Base-by-base conservation (phyloP, 805 yeast genomes). In the Torulaspora microellipsoides region DNA sequence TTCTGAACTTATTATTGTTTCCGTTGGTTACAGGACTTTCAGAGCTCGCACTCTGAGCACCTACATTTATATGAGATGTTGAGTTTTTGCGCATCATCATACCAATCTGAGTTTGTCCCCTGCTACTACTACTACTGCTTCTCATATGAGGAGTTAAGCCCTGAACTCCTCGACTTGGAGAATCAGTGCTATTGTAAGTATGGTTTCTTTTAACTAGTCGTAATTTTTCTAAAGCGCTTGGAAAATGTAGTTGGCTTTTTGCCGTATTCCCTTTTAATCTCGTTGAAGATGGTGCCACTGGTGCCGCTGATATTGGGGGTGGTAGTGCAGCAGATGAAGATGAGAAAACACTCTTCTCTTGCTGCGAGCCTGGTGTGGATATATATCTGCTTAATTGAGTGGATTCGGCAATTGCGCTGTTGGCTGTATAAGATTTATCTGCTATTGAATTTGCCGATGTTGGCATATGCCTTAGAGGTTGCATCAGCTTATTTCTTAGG, bases 211-310 rank as follows among this genome's bases (percentile, higher is more conserved):
- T 60, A 4, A 46, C 45, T 4, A 59, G 49, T 37, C 52, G 48
- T 27, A 60, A 39, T 34, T 52, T 55, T 15, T 58, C 58, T 17
- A 59, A 48, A 3, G 62, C 55, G 4, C 44, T 43, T 7, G 65
- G 64, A 15, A 58, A 51, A 25, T 47, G 46, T 13, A 42, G 38
- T 28, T 44, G 47, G 29, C 29, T 36, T 25, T 42, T 37, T 27
- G 13, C 25, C 27, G 31, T 27, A 9, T 27, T 17, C 2, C 27
- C 36, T 27, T 12, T 12, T 23, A 20, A 12, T 5, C 15, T 40
- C 12, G 34, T n/a, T 6, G 31, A 12, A 4, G 34, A 17, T 12
- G 20, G 15, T 13, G n/a, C 20, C 12, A 20, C 17, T 28, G 29
- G 15, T n/a, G 15, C 8, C 6, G 34, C 12, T n/a, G 23, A 31